Evolutionary conservation across 257 asterid species (phyloP), one percentile per base, ranked within the genome.

Genomic region (Craterostigma plantagineum): DNA sequence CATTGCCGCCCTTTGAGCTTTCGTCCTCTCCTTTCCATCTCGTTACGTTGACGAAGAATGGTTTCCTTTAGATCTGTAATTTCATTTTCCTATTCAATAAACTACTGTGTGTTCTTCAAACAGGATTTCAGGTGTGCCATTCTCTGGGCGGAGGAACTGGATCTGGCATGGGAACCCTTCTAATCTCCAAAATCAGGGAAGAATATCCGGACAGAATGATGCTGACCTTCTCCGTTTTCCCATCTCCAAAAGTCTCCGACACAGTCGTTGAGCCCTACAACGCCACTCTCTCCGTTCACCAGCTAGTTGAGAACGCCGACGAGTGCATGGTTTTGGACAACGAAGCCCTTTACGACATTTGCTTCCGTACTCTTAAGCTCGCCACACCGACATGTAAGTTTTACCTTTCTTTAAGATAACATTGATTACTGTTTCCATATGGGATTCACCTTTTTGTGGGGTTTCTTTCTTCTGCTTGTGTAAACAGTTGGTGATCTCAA

Each of bases 81-180:
- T n/a, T n/a, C n/a, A n/a, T n/a, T 9, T 7, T 35, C 9, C 23
- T 36, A 33, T 7, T 46, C 18, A 14, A 2, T 48, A 34, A 16
- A 33, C 34, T 14, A 33, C 7, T 48, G 7, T 35, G 52, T 15
- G 34, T 16, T 15, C 54, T 23, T 11, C 10, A 43, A n/a, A 41
- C 65, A 70, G 78, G 78, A 48, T 70, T 70, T 60, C 78, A 70
- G 57, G 71, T 70, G 9, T 70, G 78, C 54, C 74, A 70, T 51
- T 70, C 78, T 34, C 38, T 70, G 74, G 78, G 78, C 40, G 78
- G 73, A 30, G 78, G 78, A 8, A 70, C 78, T 49, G 78, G 78
- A 53, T 70, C 78, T 27, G 74, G 78, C 27, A 70, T 70, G 78
- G 78, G 78, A 7, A 70, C 78, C 49, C 74, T 70, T 66, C 71